Base-by-base conservation (phyloP, 768 basidiomycete genomes). In the Boletellus emodensis region DNA sequence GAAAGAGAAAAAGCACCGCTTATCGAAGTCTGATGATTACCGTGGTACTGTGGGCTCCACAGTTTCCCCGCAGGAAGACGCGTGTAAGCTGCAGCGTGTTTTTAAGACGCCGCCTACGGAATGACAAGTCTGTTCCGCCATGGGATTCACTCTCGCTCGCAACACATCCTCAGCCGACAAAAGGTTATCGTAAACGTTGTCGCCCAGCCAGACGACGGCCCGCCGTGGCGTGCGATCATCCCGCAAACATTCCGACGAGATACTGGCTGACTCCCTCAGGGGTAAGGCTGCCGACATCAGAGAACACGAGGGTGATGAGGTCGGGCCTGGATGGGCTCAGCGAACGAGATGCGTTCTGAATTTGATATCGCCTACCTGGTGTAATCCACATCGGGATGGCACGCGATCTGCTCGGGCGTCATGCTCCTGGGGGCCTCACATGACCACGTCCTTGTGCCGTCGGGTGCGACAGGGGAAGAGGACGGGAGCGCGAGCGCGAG, bases 261-360 rank as follows among this genome's bases (percentile, higher is more conserved):
- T 94, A 94, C 67, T 94, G 92, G 70, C 90, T 94, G 56, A 96
- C 91, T 51, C 90, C 89, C 71, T 91, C 89, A 30, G 94, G 92
- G 18, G 91, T 93, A 55, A 94, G 75, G 59, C 90, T 90, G 18
- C 95, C 95, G 37, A 97, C 84, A 60, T 98, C 95, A 49, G 90
- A 92, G 65, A 97, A 90, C 34, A 98, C 91, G 34, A 97, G 79
- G 33, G 91, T 87, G 56, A 97, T 95, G 56, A 95, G 73, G 73
- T 97, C 93, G 47, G 94, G 91, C 63, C 89, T 91, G 57, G 40
- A 43, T 56, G 53, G 43, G 53, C 59, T 70, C 41, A 70, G 62
- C 54, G 58, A 58, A 53, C 38, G 38, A 26, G 48, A 49, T 11
- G 50, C 39, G 40, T 37, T 28, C 36, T 15, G 44, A 50, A 55